Percentiles rank a stretch among this genome's conserved stretches.
phyloP scores from a whole-genome alignment of 441 rosid species.

The Aquilaria agallochum region DNA sequence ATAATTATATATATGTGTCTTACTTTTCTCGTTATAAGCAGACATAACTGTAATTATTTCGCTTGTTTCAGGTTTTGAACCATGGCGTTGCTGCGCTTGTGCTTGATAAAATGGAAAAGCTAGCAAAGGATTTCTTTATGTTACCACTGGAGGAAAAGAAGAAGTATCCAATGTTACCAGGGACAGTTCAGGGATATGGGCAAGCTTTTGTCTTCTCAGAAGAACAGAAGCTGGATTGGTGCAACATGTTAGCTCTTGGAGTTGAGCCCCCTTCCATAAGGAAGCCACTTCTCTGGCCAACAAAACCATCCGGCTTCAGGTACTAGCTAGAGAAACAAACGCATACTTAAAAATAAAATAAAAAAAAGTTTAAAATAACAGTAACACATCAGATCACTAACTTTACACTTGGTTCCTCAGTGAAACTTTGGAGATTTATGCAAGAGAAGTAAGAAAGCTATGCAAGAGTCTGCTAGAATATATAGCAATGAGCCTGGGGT shows the following conservation, averaged over 20 bases:
- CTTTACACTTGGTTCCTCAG: slow-evolving; percentile 23
- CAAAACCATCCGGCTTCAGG: slow-evolving; percentile 63
- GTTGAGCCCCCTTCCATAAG: slow-evolving; percentile 50
- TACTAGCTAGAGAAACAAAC: slow-evolving; percentile 10
- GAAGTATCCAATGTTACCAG: slow-evolving; percentile 67
- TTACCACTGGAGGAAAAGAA: slow-evolving; percentile 62
- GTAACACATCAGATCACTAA: no score
- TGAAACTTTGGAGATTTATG: slow-evolving; percentile 59
- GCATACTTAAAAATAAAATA: background rate
- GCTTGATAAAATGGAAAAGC: slow-evolving; percentile 47
- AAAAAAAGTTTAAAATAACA: background rate
- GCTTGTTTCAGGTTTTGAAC: slow-evolving; percentile 41
- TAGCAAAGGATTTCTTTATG: slow-evolving; percentile 53
- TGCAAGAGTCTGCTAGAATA: slow-evolving; percentile 52
- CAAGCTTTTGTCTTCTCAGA: slow-evolving; percentile 76
- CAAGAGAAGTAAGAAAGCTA: slow-evolving; percentile 54
- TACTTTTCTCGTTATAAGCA: background rate
- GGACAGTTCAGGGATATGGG: slow-evolving; percentile 76
- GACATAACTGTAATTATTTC: slow-evolving; percentile 5
- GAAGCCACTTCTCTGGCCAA: slow-evolving; percentile 76
- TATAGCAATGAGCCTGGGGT: slow-evolving; percentile 55
- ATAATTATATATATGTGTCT: background rate
- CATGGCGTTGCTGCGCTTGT: slow-evolving; percentile 50
- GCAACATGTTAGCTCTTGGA: slow-evolving; percentile 80
- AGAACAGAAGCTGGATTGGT: slow-evolving; percentile 76